Percentiles rank a stretch among this genome's conserved stretches.
These are phyloP conservation scores for Daldinia loculata DNA, from an alignment of 495 filamentous ascomycete genomes.

Conservation along the genomic window DNA sequence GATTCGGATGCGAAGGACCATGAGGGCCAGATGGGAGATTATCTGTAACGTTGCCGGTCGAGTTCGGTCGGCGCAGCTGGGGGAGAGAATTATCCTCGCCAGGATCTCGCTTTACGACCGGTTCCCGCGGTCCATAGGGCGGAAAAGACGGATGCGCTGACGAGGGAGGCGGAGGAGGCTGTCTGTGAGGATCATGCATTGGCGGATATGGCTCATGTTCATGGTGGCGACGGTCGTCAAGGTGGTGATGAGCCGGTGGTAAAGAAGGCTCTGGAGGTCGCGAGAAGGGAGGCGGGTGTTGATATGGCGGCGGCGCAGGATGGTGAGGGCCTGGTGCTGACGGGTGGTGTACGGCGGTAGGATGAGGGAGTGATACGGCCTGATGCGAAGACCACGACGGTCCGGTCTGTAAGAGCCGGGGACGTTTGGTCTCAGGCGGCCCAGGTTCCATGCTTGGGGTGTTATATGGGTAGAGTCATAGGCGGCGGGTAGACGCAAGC, in stretches of 20 bases:
- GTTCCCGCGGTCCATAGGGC: conserved; percentile 52
- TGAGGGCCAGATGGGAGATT: conserved; percentile 50
- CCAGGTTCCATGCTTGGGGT: conserved; percentile 61
- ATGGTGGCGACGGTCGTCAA: conserved; percentile 61
- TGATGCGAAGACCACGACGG: conserved; percentile 57
- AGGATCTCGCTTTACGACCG: conserved; percentile 60
- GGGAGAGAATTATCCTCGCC: conserved; percentile 56
- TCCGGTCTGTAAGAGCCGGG: conserved; percentile 54
- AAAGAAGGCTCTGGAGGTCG: conserved; percentile 52
- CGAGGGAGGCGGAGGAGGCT: conserved; percentile 51
- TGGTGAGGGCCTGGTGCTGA: conserved; percentile 52
- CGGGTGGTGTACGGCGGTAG: conserved; percentile 51
- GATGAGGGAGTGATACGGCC: conserved; percentile 57
- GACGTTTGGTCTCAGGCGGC: conserved; percentile 58
- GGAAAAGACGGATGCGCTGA: conserved; percentile 56
- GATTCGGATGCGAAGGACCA: conserved; percentile 44
- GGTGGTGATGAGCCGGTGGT: conserved; percentile 47
- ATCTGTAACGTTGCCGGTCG: conserved; percentile 53
- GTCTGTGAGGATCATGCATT: conserved; percentile 61
- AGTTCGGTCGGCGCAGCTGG: conserved; percentile 55
- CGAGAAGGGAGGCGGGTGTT: conserved; percentile 53
- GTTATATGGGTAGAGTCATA: conserved; percentile 53
- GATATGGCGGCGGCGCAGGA: conserved; percentile 52
- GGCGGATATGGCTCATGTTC: conserved; percentile 58
- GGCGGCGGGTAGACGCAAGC: conserved; percentile 43